Conservation (phyloP, 164 flowering plant species). For the Stephania japonica region DNA sequence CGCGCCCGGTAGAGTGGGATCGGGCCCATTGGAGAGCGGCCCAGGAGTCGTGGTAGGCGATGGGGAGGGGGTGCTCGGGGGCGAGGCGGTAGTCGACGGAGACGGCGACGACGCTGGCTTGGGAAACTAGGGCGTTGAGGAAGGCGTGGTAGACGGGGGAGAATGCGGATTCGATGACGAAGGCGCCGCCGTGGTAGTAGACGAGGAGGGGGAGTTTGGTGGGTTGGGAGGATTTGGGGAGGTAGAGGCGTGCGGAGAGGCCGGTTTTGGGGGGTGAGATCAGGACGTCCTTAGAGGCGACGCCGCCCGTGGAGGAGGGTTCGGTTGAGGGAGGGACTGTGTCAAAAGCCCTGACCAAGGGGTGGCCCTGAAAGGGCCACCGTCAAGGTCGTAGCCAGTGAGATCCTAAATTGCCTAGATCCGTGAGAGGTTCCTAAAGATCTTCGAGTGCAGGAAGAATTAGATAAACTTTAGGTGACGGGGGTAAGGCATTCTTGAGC, state of each 20-base stretch:
- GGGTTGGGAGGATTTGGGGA: constrained; percentile 19
- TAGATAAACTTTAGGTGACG: too few species aligned
- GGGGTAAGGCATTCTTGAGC: constrained; percentile 38
- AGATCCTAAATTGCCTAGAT: too few species aligned
- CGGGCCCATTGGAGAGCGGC: constrained; percentile 31
- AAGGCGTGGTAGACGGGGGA: constrained; percentile 18
- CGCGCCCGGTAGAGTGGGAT: constrained; percentile 14
- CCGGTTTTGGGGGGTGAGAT: constrained; percentile 16
- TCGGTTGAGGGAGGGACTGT: neutral
- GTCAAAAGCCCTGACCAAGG: too few species aligned
- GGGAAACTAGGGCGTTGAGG: constrained; percentile 16
- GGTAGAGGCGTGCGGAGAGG: constrained; percentile 29
- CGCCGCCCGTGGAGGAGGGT: constrained; percentile 17
- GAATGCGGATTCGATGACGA: constrained; percentile 19
- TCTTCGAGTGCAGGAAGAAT: too few species aligned
- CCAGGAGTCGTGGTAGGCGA: constrained; percentile 38
- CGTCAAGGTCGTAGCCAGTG: too few species aligned
- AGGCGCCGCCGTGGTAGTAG: constrained; percentile 33
- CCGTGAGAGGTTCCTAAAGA: too few species aligned
- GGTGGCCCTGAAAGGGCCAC: too few species aligned
- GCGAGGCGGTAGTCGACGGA: constrained; percentile 28
- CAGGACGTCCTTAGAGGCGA: constrained; percentile 28
- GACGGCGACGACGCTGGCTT: constrained; percentile 23
- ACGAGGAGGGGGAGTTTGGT: constrained; percentile 27
- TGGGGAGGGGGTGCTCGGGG: constrained; percentile 38